These are phyloP conservation scores for Iberis pinnata DNA, from an alignment of 345 rosid genomes.

Conservation along the genomic window DNA sequence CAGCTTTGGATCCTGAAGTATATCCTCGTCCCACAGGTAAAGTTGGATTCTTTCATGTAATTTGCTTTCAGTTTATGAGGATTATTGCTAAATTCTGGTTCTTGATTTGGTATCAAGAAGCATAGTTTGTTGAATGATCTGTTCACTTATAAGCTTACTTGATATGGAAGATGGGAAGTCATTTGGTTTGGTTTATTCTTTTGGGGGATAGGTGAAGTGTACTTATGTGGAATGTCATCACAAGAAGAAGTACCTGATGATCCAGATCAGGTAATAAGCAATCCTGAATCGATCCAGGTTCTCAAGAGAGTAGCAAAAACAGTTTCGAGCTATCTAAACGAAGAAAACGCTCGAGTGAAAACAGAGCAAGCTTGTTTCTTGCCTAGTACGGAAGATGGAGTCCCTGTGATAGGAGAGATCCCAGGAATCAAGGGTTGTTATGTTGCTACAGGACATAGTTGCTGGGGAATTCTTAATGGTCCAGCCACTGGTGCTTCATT, in stretches of 20 bases:
- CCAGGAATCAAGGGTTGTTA: conserved; percentile 64
- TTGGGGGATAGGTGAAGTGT: conserved; percentile 60
- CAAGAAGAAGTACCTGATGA: conserved; percentile 71
- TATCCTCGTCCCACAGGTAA: conserved; percentile 79
- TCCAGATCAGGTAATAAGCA: conserved; percentile 49
- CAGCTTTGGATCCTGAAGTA: conserved; percentile 67
- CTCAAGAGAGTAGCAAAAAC: conserved; percentile 69
- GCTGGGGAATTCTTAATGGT: conserved; percentile 92
- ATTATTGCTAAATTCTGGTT: too few relatives aligned
- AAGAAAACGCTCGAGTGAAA: conserved; percentile 50
- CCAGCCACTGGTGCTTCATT: conserved; percentile 88
- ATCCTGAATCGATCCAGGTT: conserved; percentile 57
- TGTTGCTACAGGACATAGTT: conserved; percentile 77
- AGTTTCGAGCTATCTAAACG: conserved; percentile 62
- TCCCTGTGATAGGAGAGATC: conserved; percentile 71
- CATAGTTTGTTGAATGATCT: background rate
- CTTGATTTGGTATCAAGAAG: too few relatives aligned
- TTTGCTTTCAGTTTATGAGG: too few relatives aligned
- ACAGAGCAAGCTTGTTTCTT: conserved; percentile 92
- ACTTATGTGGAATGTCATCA: conserved; percentile 80
- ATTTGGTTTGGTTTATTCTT: conserved; percentile 3
- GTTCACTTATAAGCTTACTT: too few relatives aligned
- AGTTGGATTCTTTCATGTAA: background rate
- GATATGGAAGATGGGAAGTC: too few relatives aligned
- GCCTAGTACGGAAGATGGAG: conserved; percentile 66